Evolutionary conservation across 257 asterid species (phyloP).

Genomic region (Ocimum tenuiflorum): DNA sequence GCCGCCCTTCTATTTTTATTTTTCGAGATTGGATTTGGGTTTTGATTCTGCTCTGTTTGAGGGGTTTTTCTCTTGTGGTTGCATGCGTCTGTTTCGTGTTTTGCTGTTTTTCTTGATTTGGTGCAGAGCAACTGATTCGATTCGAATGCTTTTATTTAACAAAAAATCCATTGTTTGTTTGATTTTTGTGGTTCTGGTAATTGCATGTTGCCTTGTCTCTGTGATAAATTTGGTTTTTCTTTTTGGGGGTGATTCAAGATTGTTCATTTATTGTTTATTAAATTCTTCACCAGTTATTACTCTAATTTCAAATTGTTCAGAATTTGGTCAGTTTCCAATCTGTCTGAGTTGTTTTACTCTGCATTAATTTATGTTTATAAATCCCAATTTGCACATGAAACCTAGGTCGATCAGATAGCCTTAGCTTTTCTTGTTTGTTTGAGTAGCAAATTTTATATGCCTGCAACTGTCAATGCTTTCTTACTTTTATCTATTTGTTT

Average conservation of each 20-base stretch:
- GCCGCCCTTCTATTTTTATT: neutral
- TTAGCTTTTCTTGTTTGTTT: neutral
- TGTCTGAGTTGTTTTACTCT: constrained; percentile 4
- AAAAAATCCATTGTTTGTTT: too few species aligned
- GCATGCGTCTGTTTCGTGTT: constrained; percentile 20
- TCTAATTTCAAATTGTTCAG: constrained; percentile 10
- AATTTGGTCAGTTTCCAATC: constrained; percentile 3
- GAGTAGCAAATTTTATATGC: neutral
- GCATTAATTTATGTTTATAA: too few species aligned
- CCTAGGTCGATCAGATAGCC: neutral
- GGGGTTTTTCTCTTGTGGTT: constrained; percentile 15
- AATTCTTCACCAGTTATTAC: constrained; percentile 15
- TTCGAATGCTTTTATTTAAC: neutral
- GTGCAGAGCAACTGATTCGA: neutral
- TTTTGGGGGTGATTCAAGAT: neutral
- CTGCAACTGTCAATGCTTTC: neutral
- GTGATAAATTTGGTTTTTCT: neutral
- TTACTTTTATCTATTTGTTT: neutral
- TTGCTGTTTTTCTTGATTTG: neutral
- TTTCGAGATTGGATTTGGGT: neutral
- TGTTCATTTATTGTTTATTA: neutral
- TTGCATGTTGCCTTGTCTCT: constrained; percentile 22
- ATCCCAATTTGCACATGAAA: neutral
- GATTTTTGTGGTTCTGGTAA: neutral
- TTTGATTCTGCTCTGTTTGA: constrained; percentile 1